Base-by-base conservation (phyloP, 345 rosid genomes). In the Cardiospermum halicacabum region DNA sequence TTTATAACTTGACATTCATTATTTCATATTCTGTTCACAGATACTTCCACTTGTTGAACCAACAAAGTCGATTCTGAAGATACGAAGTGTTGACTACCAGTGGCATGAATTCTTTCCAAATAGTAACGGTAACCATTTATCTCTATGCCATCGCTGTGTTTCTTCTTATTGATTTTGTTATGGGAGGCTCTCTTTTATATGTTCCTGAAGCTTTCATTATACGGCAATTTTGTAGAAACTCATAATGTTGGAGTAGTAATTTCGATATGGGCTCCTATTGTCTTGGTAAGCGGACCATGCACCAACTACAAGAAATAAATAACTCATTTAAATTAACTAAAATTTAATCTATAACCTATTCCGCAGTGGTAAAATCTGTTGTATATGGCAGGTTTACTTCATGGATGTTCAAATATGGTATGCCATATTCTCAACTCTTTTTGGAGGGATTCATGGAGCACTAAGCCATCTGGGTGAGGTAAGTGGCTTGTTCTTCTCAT, bases 401-500 rank as follows among this genome's bases (percentile, higher is more conserved):
- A 82, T 85, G 96, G 99, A 94, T 78, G 69, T 84, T 18, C 99
- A 94, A 85, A 91, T 94, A 79, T 94, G 99, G 99, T 94, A 94
- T 75, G 82, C 96, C 77, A 94, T 94, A 78, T 94, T 81, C 73
- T 89, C 93, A 43, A 94, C 97, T 58, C 84, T 94, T 31, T 86
- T 87, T 82, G 99, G 99, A 56, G 97, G 99, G 63, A 89, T 94
- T 64, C 80, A 69, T 78, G 99, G 99, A 77, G 97, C 97, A 63
- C 83, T 91, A 78, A 89, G 91, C 66, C 99, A 94, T 83, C 79
- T 91, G 82, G 99, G 99, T 19, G 96, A 94, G 96, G 99, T 94
- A 67, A 74, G 80, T 78, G 69, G 51, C 54, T 22, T 36, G 45
- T 25, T 71, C 18, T 63, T 65, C 56, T 59, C 58, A 58, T 39